Evolutionary conservation across 1,284 basidiomycete genomes (phyloP).

Genomic region (Microbotryum intermedium): DNA sequence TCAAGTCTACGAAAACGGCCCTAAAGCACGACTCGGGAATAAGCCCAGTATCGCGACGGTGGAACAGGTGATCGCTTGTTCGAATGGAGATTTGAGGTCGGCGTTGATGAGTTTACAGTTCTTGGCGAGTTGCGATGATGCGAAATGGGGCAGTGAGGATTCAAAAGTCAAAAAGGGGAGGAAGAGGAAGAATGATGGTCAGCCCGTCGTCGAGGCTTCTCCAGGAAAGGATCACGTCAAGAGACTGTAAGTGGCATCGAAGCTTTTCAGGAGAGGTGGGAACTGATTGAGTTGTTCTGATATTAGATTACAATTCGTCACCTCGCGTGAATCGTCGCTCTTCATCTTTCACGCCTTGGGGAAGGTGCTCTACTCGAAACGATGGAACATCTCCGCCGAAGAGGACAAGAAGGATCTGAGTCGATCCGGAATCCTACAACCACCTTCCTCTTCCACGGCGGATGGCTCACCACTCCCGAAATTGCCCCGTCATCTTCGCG

Average conservation of each 20-base stretch:
- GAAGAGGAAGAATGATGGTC: slow-evolving; percentile 9
- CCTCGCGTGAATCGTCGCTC: slow-evolving; percentile 73
- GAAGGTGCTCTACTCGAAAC: slow-evolving; percentile 90
- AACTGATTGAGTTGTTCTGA: not conserved
- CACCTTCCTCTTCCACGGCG: not conserved
- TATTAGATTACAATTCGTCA: slow-evolving; percentile 55
- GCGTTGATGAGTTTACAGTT: slow-evolving; percentile 90
- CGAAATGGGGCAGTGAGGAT: not conserved
- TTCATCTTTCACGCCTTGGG: slow-evolving; percentile 88
- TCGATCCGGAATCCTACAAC: slow-evolving; percentile 22
- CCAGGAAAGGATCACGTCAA: slow-evolving; percentile 36
- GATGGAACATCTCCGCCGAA: slow-evolving; percentile 33
- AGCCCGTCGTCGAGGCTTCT: slow-evolving; percentile 36
- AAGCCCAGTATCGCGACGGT: slow-evolving; percentile 42
- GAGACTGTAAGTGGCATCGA: slow-evolving; percentile 37
- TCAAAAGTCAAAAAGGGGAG: not conserved
- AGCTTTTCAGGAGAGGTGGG: not conserved
- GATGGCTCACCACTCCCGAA: slow-evolving; percentile 1
- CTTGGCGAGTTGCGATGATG: slow-evolving; percentile 34
- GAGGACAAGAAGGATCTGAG: slow-evolving; percentile 35
- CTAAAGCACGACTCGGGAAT: slow-evolving; percentile 31
- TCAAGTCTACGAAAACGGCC: slow-evolving; percentile 37
- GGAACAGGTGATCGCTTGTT: slow-evolving; percentile 64
- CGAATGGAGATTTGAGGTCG: slow-evolving; percentile 82
- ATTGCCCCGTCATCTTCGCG: slow-evolving; percentile 27